phyloP scores from a whole-genome alignment of 1,284 basidiomycete genomes.

The Papiliotrema flavescens region DNA sequence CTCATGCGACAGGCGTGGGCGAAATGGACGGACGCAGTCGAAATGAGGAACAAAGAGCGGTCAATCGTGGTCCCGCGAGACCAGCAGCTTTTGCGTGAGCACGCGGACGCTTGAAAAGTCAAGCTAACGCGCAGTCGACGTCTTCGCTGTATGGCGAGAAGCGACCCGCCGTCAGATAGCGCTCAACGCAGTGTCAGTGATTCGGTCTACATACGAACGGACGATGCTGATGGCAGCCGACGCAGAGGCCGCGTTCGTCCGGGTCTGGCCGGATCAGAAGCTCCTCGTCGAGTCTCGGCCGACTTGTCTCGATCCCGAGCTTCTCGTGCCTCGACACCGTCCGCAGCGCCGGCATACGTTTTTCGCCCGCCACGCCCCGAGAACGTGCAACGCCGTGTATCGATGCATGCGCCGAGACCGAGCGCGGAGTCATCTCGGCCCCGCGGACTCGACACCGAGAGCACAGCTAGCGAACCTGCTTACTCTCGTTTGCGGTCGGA shows the following conservation, averaged over 20 bases:
- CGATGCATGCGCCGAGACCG: not conserved
- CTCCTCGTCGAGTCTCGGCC: not conserved
- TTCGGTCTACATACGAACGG: too few relatives aligned
- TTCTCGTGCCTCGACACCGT: too few relatives aligned
- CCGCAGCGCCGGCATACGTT: too few relatives aligned
- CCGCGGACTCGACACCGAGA: conserved; percentile 1
- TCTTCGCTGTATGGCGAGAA: conserved; percentile 31
- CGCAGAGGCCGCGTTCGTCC: conserved; percentile 18
- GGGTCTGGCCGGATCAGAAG: not conserved
- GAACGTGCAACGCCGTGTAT: not conserved
- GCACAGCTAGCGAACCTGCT: conserved; percentile 35
- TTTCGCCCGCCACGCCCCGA: too few relatives aligned
- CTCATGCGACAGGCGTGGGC: conserved; percentile 14
- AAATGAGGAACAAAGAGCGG: conserved; percentile 8
- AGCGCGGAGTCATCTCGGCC: not conserved
- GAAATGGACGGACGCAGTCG: conserved; percentile 15
- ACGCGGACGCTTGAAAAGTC: too few relatives aligned
- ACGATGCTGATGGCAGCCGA: conserved; percentile 5
- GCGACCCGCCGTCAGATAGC: conserved; percentile 21
- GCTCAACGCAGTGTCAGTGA: conserved; percentile 21
- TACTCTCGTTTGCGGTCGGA: conserved; percentile 35
- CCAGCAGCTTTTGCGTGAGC: conserved; percentile 26
- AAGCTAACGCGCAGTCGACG: conserved; percentile 24
- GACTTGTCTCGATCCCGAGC: not conserved
- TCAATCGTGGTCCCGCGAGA: conserved; percentile 13